Base-by-base conservation (phyloP, 2,329 filamentous ascomycete genomes). In the Metarhizium guizhouense region DNA sequence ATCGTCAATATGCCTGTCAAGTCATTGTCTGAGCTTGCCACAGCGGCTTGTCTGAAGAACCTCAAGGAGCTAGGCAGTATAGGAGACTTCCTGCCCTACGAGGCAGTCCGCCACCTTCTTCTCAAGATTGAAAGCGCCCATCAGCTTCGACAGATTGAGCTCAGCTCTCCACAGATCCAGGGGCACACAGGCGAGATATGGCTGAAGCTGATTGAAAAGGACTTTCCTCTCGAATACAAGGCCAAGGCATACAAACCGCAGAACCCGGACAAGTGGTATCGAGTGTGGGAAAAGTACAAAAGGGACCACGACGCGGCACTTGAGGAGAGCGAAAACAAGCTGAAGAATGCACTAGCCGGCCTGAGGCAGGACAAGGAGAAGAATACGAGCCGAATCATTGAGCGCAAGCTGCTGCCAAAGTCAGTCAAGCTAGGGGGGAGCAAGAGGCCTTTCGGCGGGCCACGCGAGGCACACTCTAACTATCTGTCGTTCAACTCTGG, bases 101-200 rank as follows among this genome's bases (percentile, higher is more conserved):
- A 79, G 29, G 64, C 65, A 6, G 80, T 88, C 53, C 77, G 80
- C 7, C 79, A 83, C 1, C 81, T 96, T 45, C 82, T 97, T 36
- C 65, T 81, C 53, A 85, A 84, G 56, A 75, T 97, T 55, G 83
- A 87, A 54, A 86, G 80, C 60, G 85, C 91, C 1, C 73, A 80
- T 48, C 91, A 95, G 68, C 82, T 97, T 36, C 85, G 83, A 64
- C 66, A 78, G 56, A 79, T 96, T 57, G 92, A 96, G 72, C 59
- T 79, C 52, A 84, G 85, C 65, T 92, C 86, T 5, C 88, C 90
- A 0, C 89, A 95, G 60, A 79, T 96, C 53, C 76, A 81, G 58
- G 83, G 83, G 42, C 77, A 87, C 55, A 85, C 85, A 43, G 79
- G 75, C 20, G 87, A 91, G 62, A 75, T 93, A 58, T 96, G 93